Evolutionary conservation across 83 land plant genomes (phyloP).

Genomic region (Picea engelmannii): DNA sequence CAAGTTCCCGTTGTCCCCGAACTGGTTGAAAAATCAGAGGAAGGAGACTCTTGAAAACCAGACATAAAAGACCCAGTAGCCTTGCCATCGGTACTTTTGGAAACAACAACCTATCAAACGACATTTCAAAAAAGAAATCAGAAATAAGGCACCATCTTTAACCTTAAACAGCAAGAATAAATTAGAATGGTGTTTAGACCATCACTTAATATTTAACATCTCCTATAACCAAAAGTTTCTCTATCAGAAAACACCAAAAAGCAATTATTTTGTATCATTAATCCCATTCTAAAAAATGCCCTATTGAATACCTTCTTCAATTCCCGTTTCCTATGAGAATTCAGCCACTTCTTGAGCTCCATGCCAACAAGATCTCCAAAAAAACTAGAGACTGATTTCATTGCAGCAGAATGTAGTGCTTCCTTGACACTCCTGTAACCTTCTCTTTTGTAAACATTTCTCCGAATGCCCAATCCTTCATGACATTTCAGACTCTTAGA

Average conservation of each 20-base stretch:
- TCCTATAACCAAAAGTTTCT: background rate
- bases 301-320: background rate
- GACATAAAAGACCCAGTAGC: background rate
- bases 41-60: background rate
- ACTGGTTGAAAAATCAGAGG: background rate
- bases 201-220: background rate
- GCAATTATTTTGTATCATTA: background rate
- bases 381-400: conserved; percentile 12
- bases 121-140: background rate
- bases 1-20: background rate
- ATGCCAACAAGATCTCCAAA: conserved; percentile 6
- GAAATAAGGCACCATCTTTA: background rate
- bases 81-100: background rate
- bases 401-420: background rate
- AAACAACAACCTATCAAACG: background rate
- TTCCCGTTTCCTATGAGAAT: background rate
- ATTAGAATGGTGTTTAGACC: background rate
- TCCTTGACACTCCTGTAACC: background rate
- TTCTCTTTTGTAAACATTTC: background rate
- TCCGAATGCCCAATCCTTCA: background rate
- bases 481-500: background rate
- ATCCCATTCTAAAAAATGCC: background rate
- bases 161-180: background rate
- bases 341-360: conserved; percentile 8
- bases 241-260: background rate